Base-by-base conservation (phyloP, 2,329 filamentous ascomycete genomes). In the Pyrenochaeta sp. region DNA sequence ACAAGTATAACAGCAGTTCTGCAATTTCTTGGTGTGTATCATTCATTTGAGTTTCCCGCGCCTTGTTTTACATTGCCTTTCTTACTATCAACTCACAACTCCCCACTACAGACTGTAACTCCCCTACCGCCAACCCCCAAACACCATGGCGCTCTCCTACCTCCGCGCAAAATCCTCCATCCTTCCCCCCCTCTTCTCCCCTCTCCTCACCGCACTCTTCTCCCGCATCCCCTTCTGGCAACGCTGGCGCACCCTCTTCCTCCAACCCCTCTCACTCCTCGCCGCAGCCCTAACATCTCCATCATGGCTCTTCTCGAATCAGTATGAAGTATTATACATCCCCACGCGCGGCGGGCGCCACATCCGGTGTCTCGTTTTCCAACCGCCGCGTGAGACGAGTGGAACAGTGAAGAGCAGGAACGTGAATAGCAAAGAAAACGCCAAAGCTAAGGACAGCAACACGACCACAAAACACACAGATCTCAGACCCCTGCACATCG, bases 231-330 rank as follows among this genome's bases (percentile, higher is more conserved):
- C 75, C 3, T 74, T 68, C 48, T 44, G 49, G 10, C 55, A 70
- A 19, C 74, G 75, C 49, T 76, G 75, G 73, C 73, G 75, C 6
- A 65, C 76, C 7, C 58, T 80, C 14, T 40, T 70, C 24, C 68
- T 79, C 13, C 72, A 76, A 44, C 74, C 75, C 10, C 56, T 74
- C n/a, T 61, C 60, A 3, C 40, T 74, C 22, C 44, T 78, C 7
- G 67, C 67, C 8, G 69, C 73, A 51, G 49, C 65, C 22, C 65
- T 78, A 27, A 69, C 66, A 18, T 62, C 64, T 10, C 41, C 67
- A 3, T 65, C 65, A 0, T 75, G 66, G 51, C 36, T 75, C 4
- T 72, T 77, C 43, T 65, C 58, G 7, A 59, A 63, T 3, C 53
- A 69, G 0, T 77, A 72, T 35, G 51, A 50, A 0, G 69, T 72